Evolutionary conservation across 2,329 filamentous ascomycete genomes (phyloP).

Genomic region (Teratosphaeria zuluensis): DNA sequence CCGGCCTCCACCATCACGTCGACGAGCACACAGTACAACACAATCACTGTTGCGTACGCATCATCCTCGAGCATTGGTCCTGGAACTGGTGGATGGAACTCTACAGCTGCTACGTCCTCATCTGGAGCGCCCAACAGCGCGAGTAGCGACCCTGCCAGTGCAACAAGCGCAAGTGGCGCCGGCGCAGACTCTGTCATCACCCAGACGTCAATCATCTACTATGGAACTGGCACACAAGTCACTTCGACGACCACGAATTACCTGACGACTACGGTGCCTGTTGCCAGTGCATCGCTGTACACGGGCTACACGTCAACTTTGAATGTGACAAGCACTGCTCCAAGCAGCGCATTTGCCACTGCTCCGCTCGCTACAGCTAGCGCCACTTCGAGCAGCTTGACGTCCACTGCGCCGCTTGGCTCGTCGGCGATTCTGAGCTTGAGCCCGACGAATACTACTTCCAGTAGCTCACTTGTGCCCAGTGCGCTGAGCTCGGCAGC

Average conservation of each 20-base stretch:
- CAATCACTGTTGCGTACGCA: conserved; percentile 13
- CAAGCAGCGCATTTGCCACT: background rate
- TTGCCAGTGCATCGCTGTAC: conserved; percentile 9
- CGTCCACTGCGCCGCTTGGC: background rate
- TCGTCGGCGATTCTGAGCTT: background rate
- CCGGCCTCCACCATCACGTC: conserved; percentile 17
- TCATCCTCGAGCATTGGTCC: conserved; percentile 15
- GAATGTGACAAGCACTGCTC: conserved; percentile 2
- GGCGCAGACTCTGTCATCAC: conserved; percentile 14
- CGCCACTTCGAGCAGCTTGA: background rate
- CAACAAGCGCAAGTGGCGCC: conserved; percentile 1
- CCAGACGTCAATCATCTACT: conserved; percentile 12
- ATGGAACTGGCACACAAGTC: conserved; percentile 15
- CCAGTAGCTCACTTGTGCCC: background rate
- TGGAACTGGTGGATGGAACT: conserved; percentile 20
- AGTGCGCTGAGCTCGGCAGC: background rate
- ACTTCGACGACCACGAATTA: conserved; percentile 18
- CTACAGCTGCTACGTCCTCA: background rate
- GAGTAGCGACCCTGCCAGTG: background rate
- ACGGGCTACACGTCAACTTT: conserved; percentile 7
- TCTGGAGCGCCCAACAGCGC: conserved; percentile 4
- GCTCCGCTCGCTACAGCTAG: background rate
- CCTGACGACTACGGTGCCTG: conserved; percentile 18
- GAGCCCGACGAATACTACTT: background rate
- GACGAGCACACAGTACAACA: conserved; percentile 19